Evolutionary conservation across 495 filamentous ascomycete species (phyloP), one percentile per base, ranked within the genome.

Genomic region (Neurospora sp.): DNA sequence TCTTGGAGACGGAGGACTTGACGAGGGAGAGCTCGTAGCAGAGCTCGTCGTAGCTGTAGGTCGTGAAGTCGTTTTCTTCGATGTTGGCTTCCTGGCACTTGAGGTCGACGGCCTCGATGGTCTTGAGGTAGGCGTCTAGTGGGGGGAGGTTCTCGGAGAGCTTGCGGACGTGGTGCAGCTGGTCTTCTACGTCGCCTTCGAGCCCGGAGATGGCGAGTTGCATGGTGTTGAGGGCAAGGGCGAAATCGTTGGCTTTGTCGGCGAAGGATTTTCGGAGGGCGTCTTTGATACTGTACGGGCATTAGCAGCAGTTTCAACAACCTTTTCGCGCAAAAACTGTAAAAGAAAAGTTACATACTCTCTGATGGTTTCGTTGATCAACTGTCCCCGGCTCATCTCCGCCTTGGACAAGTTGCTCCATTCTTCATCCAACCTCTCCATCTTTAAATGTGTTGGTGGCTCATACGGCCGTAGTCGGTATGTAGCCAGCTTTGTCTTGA

Each of bases 11-110:
- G 38, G 92, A 94, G 18, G 92, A 90, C 74, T 92, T 93, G 39
- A 98, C 96, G 5, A 99, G 87, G 7, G 92, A 92, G 44, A 98
- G 87, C 80, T 99, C 96, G 85, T 99, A 99, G 66, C 89, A 90
- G 23, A 99, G 88, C 80, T 99, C 96, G 79, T 99, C 96, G 78
- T 97, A 93, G 12, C 94, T 96, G 83, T 97, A 98, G 3, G 95
- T 97, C 6, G 96, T 99, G 83, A 95, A 97, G 82, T 99, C 96
- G 81, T 99, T 99, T 79, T 99, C 96, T 81, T 99, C 96, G 66
- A 98, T 97, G 81, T 98, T 98, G 62, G 96, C 96, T 85, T 99
- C 94, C 54, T 89, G 89, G 80, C 96, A 98, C 82, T 97, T 93
- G 76, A 89, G 87, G 77, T 96, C 94, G 38, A 97, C 85, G 12